These are phyloP conservation scores for Wickerhamomyces subpelliculosus DNA, from an alignment of 805 yeast genomes.

Conservation along the genomic window DNA sequence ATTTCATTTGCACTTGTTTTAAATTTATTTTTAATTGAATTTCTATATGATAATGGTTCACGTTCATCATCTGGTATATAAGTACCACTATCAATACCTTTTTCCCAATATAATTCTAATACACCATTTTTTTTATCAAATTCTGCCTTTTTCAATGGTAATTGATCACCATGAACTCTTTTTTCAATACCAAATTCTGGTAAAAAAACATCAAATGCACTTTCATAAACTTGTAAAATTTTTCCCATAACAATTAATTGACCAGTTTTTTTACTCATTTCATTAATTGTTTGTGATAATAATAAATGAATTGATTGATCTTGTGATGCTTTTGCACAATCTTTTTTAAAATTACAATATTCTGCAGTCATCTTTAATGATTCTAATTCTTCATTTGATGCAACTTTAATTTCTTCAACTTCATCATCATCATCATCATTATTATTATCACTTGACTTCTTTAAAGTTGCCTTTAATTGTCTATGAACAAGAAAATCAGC, in stretches of 20 bases:
- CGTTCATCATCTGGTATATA: slow-evolving; percentile 88
- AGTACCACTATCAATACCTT: slow-evolving; percentile 86
- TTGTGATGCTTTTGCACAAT: slow-evolving; percentile 88
- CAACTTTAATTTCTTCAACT: slow-evolving; percentile 20
- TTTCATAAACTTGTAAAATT: slow-evolving; percentile 88
- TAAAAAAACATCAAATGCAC: slow-evolving; percentile 87
- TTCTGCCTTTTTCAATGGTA: slow-evolving; percentile 89
- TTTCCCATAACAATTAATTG: slow-evolving; percentile 81
- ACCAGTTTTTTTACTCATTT: slow-evolving; percentile 64
- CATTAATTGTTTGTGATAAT: slow-evolving; percentile 77
- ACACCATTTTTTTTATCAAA: slow-evolving; percentile 62
- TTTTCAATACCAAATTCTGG: slow-evolving; percentile 95
- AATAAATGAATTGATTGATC: slow-evolving; percentile 89
- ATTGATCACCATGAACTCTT: slow-evolving; percentile 94
- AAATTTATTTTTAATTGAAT: slow-evolving; percentile 70
- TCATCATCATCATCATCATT: slow-evolving; percentile 19
- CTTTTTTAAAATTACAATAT: slow-evolving; percentile 92
- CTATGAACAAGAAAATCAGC: slow-evolving; percentile 91
- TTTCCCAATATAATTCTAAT: slow-evolving; percentile 87
- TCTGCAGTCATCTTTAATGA: slow-evolving; percentile 78
- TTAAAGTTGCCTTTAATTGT: slow-evolving; percentile 73
- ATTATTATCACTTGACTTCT: no score
- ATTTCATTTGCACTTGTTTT: slow-evolving; percentile 68
- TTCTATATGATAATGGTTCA: slow-evolving; percentile 67
- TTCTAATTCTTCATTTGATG: slow-evolving; percentile 50